phyloP scores from a whole-genome alignment of 2,329 filamentous ascomycete genomes.

The Aureobasidium sp. region DNA sequence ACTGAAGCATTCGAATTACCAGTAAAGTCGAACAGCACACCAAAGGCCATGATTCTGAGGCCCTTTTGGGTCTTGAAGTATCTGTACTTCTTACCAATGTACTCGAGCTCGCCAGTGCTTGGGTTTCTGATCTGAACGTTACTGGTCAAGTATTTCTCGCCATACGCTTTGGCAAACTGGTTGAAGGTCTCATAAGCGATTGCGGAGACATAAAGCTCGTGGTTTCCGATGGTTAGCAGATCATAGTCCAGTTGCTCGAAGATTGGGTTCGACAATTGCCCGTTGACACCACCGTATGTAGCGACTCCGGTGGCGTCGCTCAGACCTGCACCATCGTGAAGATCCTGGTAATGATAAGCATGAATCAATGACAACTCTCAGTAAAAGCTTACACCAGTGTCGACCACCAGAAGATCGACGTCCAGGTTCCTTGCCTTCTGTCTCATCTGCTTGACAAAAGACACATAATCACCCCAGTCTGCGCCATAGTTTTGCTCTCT shows the following conservation, averaged over 20 bases:
- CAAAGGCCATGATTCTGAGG: slow-evolving; percentile 47
- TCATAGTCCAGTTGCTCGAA: slow-evolving; percentile 50
- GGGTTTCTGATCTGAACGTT: slow-evolving; percentile 47
- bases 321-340: slow-evolving; percentile 60
- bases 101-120: slow-evolving; percentile 37
- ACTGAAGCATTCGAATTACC: slow-evolving; percentile 57
- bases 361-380: not conserved
- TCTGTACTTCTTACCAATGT: slow-evolving; percentile 42
- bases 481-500: slow-evolving; percentile 55
- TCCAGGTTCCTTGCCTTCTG: slow-evolving; percentile 49
- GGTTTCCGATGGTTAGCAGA: slow-evolving; percentile 52
- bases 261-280: slow-evolving; percentile 46
- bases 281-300: slow-evolving; percentile 39
- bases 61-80: slow-evolving; percentile 46
- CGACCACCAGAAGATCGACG: slow-evolving; percentile 54
- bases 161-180: slow-evolving; percentile 52
- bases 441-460: slow-evolving; percentile 55
- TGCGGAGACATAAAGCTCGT: slow-evolving; percentile 58
- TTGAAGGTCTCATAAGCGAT: slow-evolving; percentile 56
- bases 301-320: slow-evolving; percentile 47
- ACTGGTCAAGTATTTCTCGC: slow-evolving; percentile 47
- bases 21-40: slow-evolving; percentile 43
- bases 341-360: slow-evolving; percentile 32
- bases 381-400: slow-evolving; percentile 41
- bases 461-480: slow-evolving; percentile 60